Evolutionary conservation across 495 filamentous ascomycete genomes (phyloP), one percentile per base, ranked within the genome.

Genomic region (Daldinia caldariorum): DNA sequence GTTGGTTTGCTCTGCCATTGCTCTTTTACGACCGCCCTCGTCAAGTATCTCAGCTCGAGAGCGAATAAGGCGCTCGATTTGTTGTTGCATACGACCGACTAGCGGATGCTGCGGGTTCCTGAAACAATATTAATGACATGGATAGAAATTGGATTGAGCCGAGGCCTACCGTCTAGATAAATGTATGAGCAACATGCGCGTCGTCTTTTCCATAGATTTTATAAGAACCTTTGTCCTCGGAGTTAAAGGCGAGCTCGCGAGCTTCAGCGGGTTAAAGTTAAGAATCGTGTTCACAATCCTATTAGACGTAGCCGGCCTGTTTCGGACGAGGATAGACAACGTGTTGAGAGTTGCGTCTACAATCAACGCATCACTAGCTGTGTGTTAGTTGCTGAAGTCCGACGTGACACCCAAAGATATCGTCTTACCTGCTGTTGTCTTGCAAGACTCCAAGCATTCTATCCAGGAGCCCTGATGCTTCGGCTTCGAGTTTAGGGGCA

Each of bases 181-280:
- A 76, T 97, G 93, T 39, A 91, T 84, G 14, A 98, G 83, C 41
- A 99, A 78, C 62, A 91, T 87, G 61, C 93, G 87, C 1, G 92
- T 91, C 14, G 95, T 99, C 67, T 95, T 91, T 77, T 95, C 95
- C 89, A 98, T 95, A 1, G 94, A 97, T 79, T 91, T 92, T 55
- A 97, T 83, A 43, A 92, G 87, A 38, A 99, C 89, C 58, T 90
- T 93, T 35, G 86, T 85, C 74, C 89, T 91, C 4, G 92, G 85
- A 0, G 91, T 94, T 80, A 96, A 86, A 13, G 92, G 90, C 6
- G 87, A 86, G 69, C 87, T 89, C 47, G 90, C 90, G 65, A 90
- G 88, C 72, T 89, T 92, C 7, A 97, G 79, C 6, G 95, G 95
- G 77, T 96, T 96, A 83, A 97, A 99, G 71, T 89, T 92, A n/a